Conservation (phyloP, 116 monocot genomes). For the Papilionanthe hybrid region DNA sequence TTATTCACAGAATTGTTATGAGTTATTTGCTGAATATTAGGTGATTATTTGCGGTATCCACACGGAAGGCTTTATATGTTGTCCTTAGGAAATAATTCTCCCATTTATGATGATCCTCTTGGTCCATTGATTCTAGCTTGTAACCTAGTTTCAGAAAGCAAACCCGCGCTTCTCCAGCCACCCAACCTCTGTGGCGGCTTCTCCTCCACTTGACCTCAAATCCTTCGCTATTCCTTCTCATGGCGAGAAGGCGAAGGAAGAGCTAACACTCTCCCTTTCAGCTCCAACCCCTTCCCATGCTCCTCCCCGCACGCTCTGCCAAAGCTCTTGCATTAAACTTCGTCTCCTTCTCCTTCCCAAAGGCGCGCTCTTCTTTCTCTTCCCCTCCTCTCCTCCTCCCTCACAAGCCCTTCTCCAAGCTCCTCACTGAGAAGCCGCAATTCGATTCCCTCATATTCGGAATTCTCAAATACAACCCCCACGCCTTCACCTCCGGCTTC, state of each 20-base stretch:
- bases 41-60: too few species aligned
- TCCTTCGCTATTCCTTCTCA: background rate
- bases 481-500: constrained; percentile 29
- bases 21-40: too few species aligned
- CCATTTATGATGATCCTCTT: too few species aligned
- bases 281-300: constrained; percentile 10
- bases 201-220: background rate
- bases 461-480: constrained; percentile 21
- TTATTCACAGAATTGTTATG: too few species aligned
- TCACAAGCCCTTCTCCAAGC: constrained; percentile 8
- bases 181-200: background rate
- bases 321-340: constrained; percentile 10
- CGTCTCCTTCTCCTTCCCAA: background rate
- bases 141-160: background rate
- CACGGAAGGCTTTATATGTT: too few species aligned
- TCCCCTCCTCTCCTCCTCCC: constrained; percentile 2
- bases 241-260: constrained; percentile 6
- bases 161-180: background rate
- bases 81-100: too few species aligned
- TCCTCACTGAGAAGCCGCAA: constrained; percentile 8
- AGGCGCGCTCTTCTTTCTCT: background rate
- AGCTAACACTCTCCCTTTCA: background rate
- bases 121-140: too few species aligned
- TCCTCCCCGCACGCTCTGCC: constrained; percentile 5
- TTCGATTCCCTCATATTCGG: constrained; percentile 28